Percentiles rank a stretch among this genome's conserved stretches.
phyloP scores from a whole-genome alignment of 495 filamentous ascomycete species.

The Penicillium mononematosum region DNA sequence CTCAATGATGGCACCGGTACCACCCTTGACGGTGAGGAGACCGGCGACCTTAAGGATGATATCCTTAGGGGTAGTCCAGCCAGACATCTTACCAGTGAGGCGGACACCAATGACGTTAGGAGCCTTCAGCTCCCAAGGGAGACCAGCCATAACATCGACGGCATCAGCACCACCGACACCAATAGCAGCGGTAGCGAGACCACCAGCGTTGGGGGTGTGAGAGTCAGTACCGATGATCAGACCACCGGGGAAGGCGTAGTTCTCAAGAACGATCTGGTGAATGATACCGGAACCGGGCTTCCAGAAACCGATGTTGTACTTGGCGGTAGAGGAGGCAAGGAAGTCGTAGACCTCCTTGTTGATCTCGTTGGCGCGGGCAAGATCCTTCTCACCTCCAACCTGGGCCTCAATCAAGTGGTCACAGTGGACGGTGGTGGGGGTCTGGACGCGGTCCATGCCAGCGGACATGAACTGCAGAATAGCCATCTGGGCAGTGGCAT shows the following conservation, averaged over 20 bases:
- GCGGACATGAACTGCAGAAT: constrained; percentile 99
- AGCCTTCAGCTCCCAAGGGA: constrained; percentile 98
- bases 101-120: constrained; percentile 96
- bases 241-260: constrained; percentile 98
- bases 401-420: constrained; percentile 99
- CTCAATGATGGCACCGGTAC: constrained; percentile 95
- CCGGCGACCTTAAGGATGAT: constrained; percentile 98
- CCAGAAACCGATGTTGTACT: constrained; percentile 99
- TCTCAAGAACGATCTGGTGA: constrained; percentile 97
- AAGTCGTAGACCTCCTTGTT: constrained; percentile 99
- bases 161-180: constrained; percentile 99
- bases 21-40: constrained; percentile 96
- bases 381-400: constrained; percentile 90
- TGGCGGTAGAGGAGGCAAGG: constrained; percentile 88
- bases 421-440: constrained; percentile 96
- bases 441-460: constrained; percentile 90
- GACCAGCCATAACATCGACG: constrained; percentile 97
- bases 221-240: constrained; percentile 98
- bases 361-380: constrained; percentile 84
- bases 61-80: constrained; percentile 96
- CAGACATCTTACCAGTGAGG: constrained; percentile 83
- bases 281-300: constrained; percentile 98
- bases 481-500: constrained; percentile 99
- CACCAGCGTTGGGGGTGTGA: constrained; percentile 97
- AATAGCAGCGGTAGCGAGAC: constrained; percentile 93